phyloP scores from a whole-genome alignment of 306 rosid genomes.

The Fagus crenata region DNA sequence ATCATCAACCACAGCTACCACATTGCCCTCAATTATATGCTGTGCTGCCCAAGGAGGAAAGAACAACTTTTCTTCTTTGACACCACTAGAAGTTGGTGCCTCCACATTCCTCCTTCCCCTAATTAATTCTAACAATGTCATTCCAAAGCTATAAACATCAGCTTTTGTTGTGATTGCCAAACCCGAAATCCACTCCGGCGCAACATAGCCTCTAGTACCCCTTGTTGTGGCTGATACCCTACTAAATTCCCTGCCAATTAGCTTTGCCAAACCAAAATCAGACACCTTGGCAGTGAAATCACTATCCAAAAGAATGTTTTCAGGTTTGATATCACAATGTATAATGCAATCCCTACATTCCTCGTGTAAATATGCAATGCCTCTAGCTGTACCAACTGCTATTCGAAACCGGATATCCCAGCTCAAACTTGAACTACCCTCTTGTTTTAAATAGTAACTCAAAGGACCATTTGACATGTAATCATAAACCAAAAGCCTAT shows the following conservation, averaged over 20 bases:
- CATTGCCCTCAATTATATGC: slow-evolving; percentile 58
- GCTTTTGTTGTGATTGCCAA: slow-evolving; percentile 75
- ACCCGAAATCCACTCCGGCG: slow-evolving; percentile 90
- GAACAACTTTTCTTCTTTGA: slow-evolving; percentile 58
- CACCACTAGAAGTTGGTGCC: slow-evolving; percentile 40
- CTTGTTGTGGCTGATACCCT: slow-evolving; percentile 74
- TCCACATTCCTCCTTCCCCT: slow-evolving; percentile 76
- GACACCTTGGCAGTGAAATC: slow-evolving; percentile 69
- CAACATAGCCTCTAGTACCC: slow-evolving; percentile 86
- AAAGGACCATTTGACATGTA: slow-evolving; percentile 77
- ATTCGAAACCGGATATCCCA: slow-evolving; percentile 72
- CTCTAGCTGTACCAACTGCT: slow-evolving; percentile 77
- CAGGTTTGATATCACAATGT: slow-evolving; percentile 89
- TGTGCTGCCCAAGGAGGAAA: slow-evolving; percentile 83
- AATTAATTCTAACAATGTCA: slow-evolving; percentile 72
- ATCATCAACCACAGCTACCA: slow-evolving; percentile 54
- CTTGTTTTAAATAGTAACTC: slow-evolving; percentile 64
- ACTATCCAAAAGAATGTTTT: slow-evolving; percentile 63
- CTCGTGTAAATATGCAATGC: slow-evolving; percentile 79
- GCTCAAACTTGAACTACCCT: slow-evolving; percentile 54
- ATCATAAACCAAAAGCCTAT: slow-evolving; percentile 77
- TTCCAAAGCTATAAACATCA: slow-evolving; percentile 84
- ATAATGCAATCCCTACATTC: slow-evolving; percentile 73
- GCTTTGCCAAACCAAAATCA: slow-evolving; percentile 81
- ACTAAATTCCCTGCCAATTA: slow-evolving; percentile 68